Evolutionary conservation across 257 asterid genomes (phyloP).

Genomic region (Salvia hispanica): DNA sequence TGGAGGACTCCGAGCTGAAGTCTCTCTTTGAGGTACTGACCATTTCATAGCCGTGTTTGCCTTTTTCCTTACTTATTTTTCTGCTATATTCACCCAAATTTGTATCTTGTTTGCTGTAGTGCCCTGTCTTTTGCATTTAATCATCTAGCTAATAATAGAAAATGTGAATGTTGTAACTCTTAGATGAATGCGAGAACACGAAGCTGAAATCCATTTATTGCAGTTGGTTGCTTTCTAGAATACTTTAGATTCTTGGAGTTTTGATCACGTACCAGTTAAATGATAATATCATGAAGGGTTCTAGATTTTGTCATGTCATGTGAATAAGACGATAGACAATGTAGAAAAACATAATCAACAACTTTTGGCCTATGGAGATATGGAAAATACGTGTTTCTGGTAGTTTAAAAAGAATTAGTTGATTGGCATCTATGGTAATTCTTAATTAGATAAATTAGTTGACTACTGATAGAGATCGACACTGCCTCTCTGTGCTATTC

Average conservation of each 20-base stretch:
- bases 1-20: slow-evolving; percentile 68
- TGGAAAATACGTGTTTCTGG: neutral
- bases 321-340: neutral
- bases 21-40: slow-evolving; percentile 62
- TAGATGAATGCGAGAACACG: neutral
- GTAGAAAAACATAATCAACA: neutral
- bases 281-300: slow-evolving; percentile 10
- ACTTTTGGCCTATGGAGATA: slow-evolving; percentile 8
- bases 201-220: too few relatives aligned
- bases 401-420: neutral
- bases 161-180: neutral
- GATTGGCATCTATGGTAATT: too few relatives aligned
- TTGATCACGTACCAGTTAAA: too few relatives aligned
- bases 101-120: slow-evolving; percentile 7
- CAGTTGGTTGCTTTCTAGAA: too few relatives aligned
- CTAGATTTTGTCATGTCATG: neutral
- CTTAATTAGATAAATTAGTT: too few relatives aligned
- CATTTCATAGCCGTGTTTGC: neutral
- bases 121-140: neutral
- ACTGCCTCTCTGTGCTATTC: too few relatives aligned
- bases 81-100: neutral
- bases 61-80: slow-evolving; percentile 8
- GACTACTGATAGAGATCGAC: too few relatives aligned
- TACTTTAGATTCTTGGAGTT: too few relatives aligned
- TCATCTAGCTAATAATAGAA: neutral